Base-by-base conservation (phyloP, 164 flowering plant species). In the Nelumbo lutea region DNA sequence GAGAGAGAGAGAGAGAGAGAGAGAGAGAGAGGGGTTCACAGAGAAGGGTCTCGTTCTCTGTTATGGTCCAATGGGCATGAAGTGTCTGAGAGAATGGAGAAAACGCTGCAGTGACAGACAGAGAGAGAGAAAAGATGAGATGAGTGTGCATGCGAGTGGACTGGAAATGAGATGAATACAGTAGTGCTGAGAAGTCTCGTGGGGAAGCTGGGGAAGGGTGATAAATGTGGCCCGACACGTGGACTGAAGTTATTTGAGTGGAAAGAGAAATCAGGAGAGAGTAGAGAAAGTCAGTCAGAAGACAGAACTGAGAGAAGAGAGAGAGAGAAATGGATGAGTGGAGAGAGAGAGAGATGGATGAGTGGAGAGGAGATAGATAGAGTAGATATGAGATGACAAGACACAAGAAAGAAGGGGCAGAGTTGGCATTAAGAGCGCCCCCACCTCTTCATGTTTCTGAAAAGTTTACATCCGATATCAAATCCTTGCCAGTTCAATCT, bases 241-340 rank as follows among this genome's bases (percentile, higher is more conserved):
- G 70, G 52, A 47, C 42, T 45, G 70, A 67, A 57, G 39, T 57
- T 62, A 67, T 67, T 67, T 59, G 70, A 58, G 59, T 27, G 27
- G 27, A 27, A 27, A 27, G 27, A 27, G 27, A 27, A 27, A 27
- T 27, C 27, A 27, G 27, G 27, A 27, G 27, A 27, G 27, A 27
- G 27, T 27, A 27, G 27, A 27, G 27, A 27, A 27, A 27, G 27
- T 27, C 27, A 27, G 27, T 27, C 27, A 27, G 27, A 27, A 27
- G 27, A 27, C 27, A 40, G 52, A 4, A 27, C 27, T 27, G 27
- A 27, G 27, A 27, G 27, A 27, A 27, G 27, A 27, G 27, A 27
- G 27, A 47, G 42, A 44, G 40, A 6, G 51, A 58, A 11, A 27
- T 27, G 27, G 7, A 52, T 45, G 15, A 27, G 27, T 27, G 27